These are phyloP conservation scores for Paradendryphiella salina DNA, from an alignment of 2,329 filamentous ascomycete genomes.

Conservation along the genomic window DNA sequence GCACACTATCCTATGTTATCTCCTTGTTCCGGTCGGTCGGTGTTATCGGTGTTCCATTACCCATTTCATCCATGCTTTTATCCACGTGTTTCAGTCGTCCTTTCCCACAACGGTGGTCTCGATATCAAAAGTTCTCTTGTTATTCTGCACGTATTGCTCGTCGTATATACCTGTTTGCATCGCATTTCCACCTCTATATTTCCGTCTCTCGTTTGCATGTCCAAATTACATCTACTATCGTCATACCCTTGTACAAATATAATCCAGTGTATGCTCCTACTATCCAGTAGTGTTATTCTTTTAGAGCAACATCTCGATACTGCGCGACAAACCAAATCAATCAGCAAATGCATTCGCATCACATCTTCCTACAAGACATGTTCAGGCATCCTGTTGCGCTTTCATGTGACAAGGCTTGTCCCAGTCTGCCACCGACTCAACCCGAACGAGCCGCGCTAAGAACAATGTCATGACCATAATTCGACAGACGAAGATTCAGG, in stretches of 20 bases:
- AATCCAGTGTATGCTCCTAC: slow-evolving; percentile 5
- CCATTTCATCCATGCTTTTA: not conserved
- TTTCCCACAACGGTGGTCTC: not conserved
- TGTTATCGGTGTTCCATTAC: too few species aligned
- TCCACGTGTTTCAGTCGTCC: not conserved
- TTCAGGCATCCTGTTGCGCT: too few species aligned
- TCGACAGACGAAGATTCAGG: not conserved
- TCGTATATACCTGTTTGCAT: slow-evolving; percentile 7
- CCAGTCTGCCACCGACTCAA: too few species aligned
- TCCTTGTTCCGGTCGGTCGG: not conserved
- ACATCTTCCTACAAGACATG: too few species aligned
- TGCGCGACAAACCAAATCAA: slow-evolving; percentile 2
- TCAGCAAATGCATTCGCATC: not conserved
- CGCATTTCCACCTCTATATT: not conserved
- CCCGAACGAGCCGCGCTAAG: too few species aligned
- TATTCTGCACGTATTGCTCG: not conserved
- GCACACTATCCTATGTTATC: not conserved
- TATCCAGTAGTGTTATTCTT: not conserved
- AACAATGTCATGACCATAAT: too few species aligned
- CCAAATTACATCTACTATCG: not conserved
- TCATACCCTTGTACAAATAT: slow-evolving; percentile 24
- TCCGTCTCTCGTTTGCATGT: slow-evolving; percentile 1
- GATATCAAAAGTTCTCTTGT: slow-evolving; percentile 3
- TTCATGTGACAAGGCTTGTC: too few species aligned
- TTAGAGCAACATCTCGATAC: not conserved